phyloP scores from a whole-genome alignment of 2,329 filamentous ascomycete genomes.

The Penicillium thymicola region DNA sequence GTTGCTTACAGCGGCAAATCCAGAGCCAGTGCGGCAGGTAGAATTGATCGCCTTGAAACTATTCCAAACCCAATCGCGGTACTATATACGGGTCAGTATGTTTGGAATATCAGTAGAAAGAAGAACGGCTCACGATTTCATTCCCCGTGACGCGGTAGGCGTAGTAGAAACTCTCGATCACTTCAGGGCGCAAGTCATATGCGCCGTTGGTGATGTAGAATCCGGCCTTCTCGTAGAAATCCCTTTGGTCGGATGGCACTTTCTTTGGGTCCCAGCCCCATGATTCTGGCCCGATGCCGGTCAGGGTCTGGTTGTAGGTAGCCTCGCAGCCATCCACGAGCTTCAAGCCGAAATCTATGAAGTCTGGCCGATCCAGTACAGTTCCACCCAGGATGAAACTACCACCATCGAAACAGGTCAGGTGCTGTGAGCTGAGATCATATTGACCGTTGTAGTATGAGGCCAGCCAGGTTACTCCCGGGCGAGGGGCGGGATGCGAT shows the following conservation, averaged over 20 bases:
- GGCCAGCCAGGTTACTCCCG: conserved; percentile 66
- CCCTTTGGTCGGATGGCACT: conserved; percentile 46
- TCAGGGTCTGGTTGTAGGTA: conserved; percentile 66
- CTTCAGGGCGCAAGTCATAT: conserved; percentile 75
- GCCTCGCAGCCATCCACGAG: conserved; percentile 71
- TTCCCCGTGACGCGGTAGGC: conserved; percentile 77
- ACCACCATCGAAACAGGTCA: conserved; percentile 80
- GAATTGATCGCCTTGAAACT: conserved; percentile 67
- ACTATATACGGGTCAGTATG: conserved; percentile 40
- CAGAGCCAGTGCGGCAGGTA: conserved; percentile 62
- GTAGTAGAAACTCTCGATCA: conserved; percentile 82
- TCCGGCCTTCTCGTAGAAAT: conserved; percentile 64
- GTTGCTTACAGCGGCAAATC: conserved; percentile 63
- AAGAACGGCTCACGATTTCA: conserved; percentile 43
- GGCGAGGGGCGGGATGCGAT: conserved; percentile 63
- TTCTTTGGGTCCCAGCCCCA: conserved; percentile 61
- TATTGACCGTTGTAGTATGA: conserved; percentile 38
- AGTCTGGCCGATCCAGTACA: conserved; percentile 62
- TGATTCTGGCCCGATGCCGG: conserved; percentile 72
- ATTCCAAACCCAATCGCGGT: conserved; percentile 81
- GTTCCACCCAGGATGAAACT: conserved; percentile 81
- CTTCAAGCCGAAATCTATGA: conserved; percentile 69
- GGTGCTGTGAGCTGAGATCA: conserved; percentile 42
- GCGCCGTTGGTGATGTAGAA: conserved; percentile 63
- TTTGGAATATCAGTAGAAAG: too few relatives aligned